A percentile compares a stretch with the other conserved stretches of the same genome.
phyloP scores from a whole-genome alignment of 345 rosid species.

The Pugionium cornutum region DNA sequence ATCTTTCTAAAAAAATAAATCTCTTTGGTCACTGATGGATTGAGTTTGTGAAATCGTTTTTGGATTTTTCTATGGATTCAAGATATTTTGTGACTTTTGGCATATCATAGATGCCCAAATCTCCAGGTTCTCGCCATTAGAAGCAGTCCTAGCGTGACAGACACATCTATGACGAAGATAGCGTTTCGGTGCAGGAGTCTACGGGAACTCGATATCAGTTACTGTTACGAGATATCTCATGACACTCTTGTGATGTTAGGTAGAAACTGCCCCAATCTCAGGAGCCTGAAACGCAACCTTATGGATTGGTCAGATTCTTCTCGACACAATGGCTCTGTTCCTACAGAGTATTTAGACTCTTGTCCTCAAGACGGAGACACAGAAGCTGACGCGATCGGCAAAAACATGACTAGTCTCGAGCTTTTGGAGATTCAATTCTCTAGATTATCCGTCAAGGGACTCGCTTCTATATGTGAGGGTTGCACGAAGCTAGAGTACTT shows the following conservation, averaged over 20 bases:
- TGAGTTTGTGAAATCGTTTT: not conserved
- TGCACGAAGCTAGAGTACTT: constrained; percentile 61
- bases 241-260: constrained; percentile 63
- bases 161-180: constrained; percentile 62
- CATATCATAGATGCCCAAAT: constrained; percentile 57
- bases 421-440: constrained; percentile 73
- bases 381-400: constrained; percentile 73
- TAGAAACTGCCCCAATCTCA: constrained; percentile 67
- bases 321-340: constrained; percentile 61
- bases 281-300: constrained; percentile 60
- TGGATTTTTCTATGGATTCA: not conserved
- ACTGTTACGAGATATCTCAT: constrained; percentile 77
- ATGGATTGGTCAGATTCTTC: constrained; percentile 82
- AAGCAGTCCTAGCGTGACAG: constrained; percentile 70
- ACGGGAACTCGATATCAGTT: constrained; percentile 69
- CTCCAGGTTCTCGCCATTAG: constrained; percentile 61
- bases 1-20: not conserved
- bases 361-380: constrained; percentile 85
- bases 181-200: constrained; percentile 60
- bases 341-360: constrained; percentile 59
- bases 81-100: constrained; percentile 1
- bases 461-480: constrained; percentile 59
- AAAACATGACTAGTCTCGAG: constrained; percentile 56
- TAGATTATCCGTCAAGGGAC: constrained; percentile 63
- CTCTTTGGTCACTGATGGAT: not conserved